Conservation (phyloP, 2,329 filamentous ascomycete species). For the Trichoderma breve region DNA sequence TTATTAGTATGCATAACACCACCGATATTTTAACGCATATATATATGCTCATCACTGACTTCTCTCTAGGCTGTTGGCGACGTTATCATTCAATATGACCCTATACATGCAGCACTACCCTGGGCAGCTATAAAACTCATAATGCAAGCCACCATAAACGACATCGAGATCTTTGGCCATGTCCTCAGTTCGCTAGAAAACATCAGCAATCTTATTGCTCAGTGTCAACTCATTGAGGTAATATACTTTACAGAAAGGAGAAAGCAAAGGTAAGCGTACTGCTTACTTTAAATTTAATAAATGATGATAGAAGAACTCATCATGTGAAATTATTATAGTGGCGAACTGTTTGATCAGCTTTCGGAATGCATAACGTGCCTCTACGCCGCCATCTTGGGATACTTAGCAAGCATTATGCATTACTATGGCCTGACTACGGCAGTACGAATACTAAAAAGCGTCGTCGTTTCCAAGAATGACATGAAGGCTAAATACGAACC, state of each 20-base stretch:
- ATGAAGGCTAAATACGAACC: conserved; percentile 1
- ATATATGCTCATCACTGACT: neutral
- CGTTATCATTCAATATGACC: conserved; percentile 5
- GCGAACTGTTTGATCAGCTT: neutral
- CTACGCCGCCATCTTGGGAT: conserved; percentile 1
- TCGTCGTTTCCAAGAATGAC: neutral
- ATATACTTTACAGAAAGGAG: neutral
- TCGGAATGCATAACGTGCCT: neutral
- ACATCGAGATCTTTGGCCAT: conserved; percentile 1
- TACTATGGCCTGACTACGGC: neutral
- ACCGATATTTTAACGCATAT: no score
- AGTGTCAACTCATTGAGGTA: neutral
- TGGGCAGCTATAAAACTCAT: conserved; percentile 21
- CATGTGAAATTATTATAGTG: neutral
- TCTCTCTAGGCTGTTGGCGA: conserved; percentile 17
- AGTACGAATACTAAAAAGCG: neutral
- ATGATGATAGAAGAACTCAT: neutral
- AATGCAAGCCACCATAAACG: neutral
- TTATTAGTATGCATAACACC: neutral
- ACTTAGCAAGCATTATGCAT: neutral
- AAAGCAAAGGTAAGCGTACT: neutral
- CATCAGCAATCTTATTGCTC: conserved; percentile 4
- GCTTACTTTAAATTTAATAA: neutral
- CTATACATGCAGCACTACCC: conserved; percentile 20
- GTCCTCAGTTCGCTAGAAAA: conserved; percentile 4